Evolutionary conservation across 352 stramenopile genomes (phyloP).

Genomic region (Pythium coloratum): DNA sequence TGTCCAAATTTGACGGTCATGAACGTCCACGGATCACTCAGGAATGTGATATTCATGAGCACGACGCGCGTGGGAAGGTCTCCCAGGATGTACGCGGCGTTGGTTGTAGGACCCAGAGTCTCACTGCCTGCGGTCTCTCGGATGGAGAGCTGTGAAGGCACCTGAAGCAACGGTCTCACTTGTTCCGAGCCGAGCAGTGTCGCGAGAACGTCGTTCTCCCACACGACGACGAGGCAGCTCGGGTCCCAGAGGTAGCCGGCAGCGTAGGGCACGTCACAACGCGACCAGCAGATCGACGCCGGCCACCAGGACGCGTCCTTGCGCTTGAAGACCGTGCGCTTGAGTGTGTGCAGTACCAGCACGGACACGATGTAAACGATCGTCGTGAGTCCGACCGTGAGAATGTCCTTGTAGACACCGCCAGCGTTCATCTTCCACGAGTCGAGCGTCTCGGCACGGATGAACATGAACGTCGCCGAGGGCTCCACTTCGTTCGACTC

Average conservation of each 20-base stretch:
- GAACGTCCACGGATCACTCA: slow-evolving; percentile 34
- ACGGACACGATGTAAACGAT: slow-evolving; percentile 15
- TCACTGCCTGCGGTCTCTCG: slow-evolving; percentile 15
- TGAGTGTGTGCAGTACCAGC: slow-evolving; percentile 11
- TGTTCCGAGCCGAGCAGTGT: slow-evolving; percentile 20
- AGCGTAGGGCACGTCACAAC: slow-evolving; percentile 32
- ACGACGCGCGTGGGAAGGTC: slow-evolving; percentile 24
- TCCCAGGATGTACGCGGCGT: slow-evolving; percentile 20
- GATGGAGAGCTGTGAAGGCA: slow-evolving; percentile 22
- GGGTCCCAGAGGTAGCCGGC: slow-evolving; percentile 35
- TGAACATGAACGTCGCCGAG: slow-evolving; percentile 32
- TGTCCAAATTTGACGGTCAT: slow-evolving; percentile 27
- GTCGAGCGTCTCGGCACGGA: slow-evolving; percentile 33
- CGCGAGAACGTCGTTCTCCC: slow-evolving; percentile 31
- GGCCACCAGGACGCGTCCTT: slow-evolving; percentile 27
- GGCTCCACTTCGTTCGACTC: slow-evolving; percentile 34
- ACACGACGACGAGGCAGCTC: slow-evolving; percentile 31
- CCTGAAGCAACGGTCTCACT: slow-evolving; percentile 15
- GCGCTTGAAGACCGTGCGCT: slow-evolving; percentile 12
- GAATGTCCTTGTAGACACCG: slow-evolving; percentile 30
- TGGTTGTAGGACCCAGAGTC: slow-evolving; percentile 3
- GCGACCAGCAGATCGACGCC: slow-evolving; percentile 23
- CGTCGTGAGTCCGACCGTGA: slow-evolving; percentile 21
- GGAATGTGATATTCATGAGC: slow-evolving; percentile 35
- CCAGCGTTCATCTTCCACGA: slow-evolving; percentile 36